Evolutionary conservation across 768 basidiomycete genomes (phyloP).

Genomic region (Russula ochroleuca): DNA sequence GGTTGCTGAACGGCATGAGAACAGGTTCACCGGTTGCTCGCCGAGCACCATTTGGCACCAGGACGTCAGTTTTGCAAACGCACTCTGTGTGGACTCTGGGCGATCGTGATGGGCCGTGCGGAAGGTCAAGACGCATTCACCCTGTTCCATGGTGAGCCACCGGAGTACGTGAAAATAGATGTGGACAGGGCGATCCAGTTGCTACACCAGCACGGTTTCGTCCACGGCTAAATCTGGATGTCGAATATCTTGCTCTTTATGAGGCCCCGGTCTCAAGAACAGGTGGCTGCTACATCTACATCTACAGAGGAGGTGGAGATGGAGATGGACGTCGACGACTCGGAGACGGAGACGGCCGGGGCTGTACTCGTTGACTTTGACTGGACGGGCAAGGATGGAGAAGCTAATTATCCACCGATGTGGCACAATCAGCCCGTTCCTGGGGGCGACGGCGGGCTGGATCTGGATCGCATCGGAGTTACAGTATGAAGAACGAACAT

Average conservation of each 20-base stretch:
- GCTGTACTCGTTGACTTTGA: not conserved
- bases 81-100: not conserved
- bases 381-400: not conserved
- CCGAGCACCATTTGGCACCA: not conserved
- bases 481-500: not conserved
- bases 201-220: not conserved
- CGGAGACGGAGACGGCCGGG: not conserved
- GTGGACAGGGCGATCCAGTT: not conserved
- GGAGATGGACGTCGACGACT: not conserved
- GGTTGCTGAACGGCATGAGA: not conserved
- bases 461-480: not conserved
- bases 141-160: not conserved
- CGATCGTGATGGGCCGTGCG: not conserved
- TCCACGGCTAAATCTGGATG: not conserved
- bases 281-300: not conserved
- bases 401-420: not conserved
- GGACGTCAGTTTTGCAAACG: not conserved
- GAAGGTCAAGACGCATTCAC: not conserved
- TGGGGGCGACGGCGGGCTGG: not conserved
- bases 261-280: not conserved
- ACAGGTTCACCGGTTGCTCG: not conserved
- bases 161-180: not conserved
- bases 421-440: not conserved
- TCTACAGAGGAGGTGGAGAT: not conserved
- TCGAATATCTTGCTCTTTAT: not conserved